phyloP scores from a whole-genome alignment of 2,329 filamentous ascomycete genomes.

The Botrytis squamosa region DNA sequence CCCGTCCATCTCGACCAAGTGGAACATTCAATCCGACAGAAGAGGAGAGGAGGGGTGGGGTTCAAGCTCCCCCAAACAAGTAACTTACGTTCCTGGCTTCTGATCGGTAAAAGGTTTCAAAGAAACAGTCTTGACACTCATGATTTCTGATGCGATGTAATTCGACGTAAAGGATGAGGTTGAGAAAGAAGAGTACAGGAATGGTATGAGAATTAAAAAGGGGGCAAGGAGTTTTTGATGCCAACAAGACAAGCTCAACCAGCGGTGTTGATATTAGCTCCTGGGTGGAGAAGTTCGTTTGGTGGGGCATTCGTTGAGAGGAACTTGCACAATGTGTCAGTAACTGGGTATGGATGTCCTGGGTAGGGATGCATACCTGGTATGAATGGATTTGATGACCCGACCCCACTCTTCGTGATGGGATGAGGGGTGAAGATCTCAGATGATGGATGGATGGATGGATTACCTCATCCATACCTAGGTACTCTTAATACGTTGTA shows the following conservation, averaged over 20 bases:
- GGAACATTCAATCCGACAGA: neutral
- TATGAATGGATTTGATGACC: neutral
- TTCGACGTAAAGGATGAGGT: neutral
- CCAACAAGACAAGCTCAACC: slow-evolving; percentile 14
- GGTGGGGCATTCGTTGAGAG: slow-evolving; percentile 12
- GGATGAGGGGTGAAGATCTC: neutral
- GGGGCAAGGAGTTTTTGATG: neutral
- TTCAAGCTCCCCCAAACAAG: slow-evolving; percentile 27
- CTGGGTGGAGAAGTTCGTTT: neutral
- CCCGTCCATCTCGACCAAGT: neutral
- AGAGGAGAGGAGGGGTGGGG: neutral
- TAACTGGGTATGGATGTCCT: too few relatives aligned
- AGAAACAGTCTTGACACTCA: slow-evolving; percentile 77
- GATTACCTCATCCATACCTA: neutral
- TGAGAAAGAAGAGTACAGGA: too few relatives aligned
- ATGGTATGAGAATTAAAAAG: neutral
- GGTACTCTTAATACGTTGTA: too few relatives aligned
- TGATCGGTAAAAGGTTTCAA: slow-evolving; percentile 90
- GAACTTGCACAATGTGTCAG: neutral
- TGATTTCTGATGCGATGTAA: slow-evolving; percentile 44
- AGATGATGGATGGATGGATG: neutral
- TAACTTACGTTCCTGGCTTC: slow-evolving; percentile 98
- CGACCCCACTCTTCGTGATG: neutral
- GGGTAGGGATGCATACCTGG: too few relatives aligned
- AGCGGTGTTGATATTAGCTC: slow-evolving; percentile 13